phyloP scores from a whole-genome alignment of 177 flowering plant species.

The Tripterygium wilfordii region DNA sequence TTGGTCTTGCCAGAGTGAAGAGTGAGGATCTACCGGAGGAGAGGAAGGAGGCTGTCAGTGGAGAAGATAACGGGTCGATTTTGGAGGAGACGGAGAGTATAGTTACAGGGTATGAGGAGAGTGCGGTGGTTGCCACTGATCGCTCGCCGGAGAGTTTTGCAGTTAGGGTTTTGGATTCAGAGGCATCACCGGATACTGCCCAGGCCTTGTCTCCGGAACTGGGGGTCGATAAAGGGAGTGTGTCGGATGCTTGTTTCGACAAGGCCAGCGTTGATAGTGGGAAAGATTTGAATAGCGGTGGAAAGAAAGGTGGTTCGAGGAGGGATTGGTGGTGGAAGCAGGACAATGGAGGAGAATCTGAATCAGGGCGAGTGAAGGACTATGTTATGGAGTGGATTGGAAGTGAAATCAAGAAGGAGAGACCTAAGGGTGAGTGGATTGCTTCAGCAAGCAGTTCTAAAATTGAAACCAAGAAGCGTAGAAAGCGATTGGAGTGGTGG shows the following conservation, averaged over 20 bases:
- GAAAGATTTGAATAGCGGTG: slow-evolving; percentile 23
- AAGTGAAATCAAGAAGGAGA: slow-evolving; percentile 79
- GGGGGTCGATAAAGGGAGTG: slow-evolving; percentile 49
- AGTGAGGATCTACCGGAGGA: slow-evolving; percentile 18
- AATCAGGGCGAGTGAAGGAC: slow-evolving; percentile 71
- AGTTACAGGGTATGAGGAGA: slow-evolving; percentile 29
- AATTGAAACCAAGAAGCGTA: slow-evolving; percentile 45
- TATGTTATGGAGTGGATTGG: slow-evolving; percentile 99
- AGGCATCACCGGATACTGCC: slow-evolving; percentile 37
- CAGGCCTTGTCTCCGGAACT: slow-evolving; percentile 47
- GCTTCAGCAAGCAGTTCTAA: too few species aligned
- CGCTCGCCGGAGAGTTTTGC: slow-evolving; percentile 49
- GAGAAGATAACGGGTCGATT: slow-evolving; percentile 62
- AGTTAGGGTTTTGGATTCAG: slow-evolving; percentile 30
- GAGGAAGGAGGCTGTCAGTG: slow-evolving; percentile 18
- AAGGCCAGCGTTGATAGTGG: slow-evolving; percentile 66
- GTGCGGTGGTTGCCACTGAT: slow-evolving; percentile 21
- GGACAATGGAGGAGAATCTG: slow-evolving; percentile 53
- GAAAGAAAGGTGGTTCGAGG: slow-evolving; percentile 47
- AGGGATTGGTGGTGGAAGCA: slow-evolving; percentile 97
- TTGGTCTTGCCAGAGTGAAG: slow-evolving; percentile 67
- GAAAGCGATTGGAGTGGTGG: slow-evolving; percentile 71
- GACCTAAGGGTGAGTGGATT: slow-evolving; percentile 64
- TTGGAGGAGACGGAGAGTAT: slow-evolving; percentile 71
- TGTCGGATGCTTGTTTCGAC: slow-evolving; percentile 61